Evolutionary conservation across 352 stramenopile species (phyloP), one percentile per base, ranked within the genome.

Genomic region (Globisporangium iwayamae): DNA sequence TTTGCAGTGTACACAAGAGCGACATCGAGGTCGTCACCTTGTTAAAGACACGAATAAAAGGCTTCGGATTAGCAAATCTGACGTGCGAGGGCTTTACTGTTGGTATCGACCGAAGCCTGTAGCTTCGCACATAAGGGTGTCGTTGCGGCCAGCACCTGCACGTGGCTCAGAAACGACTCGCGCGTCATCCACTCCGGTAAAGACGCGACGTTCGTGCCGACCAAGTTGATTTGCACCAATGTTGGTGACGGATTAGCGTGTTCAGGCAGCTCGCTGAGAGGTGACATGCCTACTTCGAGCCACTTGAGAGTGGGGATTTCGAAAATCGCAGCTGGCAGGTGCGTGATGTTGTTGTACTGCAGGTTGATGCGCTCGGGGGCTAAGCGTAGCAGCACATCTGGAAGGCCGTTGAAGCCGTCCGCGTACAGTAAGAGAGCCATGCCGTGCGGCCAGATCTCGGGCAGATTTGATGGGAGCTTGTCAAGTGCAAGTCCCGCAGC

Each of bases 401-500:
- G 54, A 3, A 67, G 13, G 9, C 0, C n/a, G 6, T 34, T 48
- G 20, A 67, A 46, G 10, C 6, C 38, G 22, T 13, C 34, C 13
- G 11, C 11, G 4, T 58, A 13, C 28, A 66, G 20, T 5, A 57
- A 14, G 1, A 67, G 8, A 13, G 8, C 48, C 4, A 58, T 7
- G 18, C 54, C 30, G 20, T 3, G 32, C 3, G 45, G 41, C 65
- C 69, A 75, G 4, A 47, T 59, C 43, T 68, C 51, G 16, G 66
- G 43, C 13, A 75, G 58, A n/a, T 75, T 53, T 1, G 25, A 20
- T 1, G 65, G 68, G 18, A 74, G 48, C 13, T n/a, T 46, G 39
- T 18, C 14, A 7, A 46, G 39, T 16, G 10, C 10, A 14, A 46
- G 13, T 20, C 39, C 39, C 0, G 8, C 39, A 6, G 14, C 14